A percentile compares a stretch with the other conserved stretches of the same genome.
Conservation (phyloP, 257 asterid species). For the Solanum chilense region DNA sequence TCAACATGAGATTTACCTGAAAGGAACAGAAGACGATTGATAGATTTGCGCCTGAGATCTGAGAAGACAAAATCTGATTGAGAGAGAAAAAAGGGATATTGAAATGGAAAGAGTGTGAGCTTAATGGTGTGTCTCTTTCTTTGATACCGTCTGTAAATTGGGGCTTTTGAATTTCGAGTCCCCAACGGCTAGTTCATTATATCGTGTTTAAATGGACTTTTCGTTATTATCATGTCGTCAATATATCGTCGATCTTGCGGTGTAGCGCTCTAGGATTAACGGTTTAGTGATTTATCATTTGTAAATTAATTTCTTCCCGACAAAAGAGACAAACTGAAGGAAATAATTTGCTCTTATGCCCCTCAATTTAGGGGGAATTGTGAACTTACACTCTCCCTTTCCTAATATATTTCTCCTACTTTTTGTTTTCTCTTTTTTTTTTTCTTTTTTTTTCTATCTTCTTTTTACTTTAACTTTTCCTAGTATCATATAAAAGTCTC, state of each 20-base stretch:
- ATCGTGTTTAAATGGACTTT: background rate
- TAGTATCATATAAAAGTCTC: background rate
- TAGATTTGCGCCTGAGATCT: background rate
- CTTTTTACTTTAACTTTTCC: background rate
- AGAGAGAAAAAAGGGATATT: conserved; percentile 1
- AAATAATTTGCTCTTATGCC: background rate
- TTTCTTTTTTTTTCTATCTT: background rate
- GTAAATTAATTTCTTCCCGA: background rate
- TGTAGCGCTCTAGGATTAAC: background rate
- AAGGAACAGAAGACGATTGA: background rate
- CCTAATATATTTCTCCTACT: background rate
- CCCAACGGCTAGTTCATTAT: conserved; percentile 46
- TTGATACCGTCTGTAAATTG: background rate
- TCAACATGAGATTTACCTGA: background rate
- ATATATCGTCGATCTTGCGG: conserved; percentile 7
- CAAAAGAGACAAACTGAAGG: background rate
- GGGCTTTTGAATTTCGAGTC: conserved; percentile 25
- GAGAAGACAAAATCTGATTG: conserved; percentile 8
- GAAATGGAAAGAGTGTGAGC: conserved; percentile 5
- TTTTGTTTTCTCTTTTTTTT: background rate
- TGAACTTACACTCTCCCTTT: background rate
- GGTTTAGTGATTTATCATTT: background rate
- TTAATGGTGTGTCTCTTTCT: background rate
- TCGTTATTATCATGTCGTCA: conserved; percentile 3
- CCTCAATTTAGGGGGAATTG: background rate